Percentiles rank a stretch among this genome's conserved stretches.
Evolutionary conservation across 2,329 filamentous ascomycete genomes (phyloP).

Genomic region (Pestalotiopsis sp.): DNA sequence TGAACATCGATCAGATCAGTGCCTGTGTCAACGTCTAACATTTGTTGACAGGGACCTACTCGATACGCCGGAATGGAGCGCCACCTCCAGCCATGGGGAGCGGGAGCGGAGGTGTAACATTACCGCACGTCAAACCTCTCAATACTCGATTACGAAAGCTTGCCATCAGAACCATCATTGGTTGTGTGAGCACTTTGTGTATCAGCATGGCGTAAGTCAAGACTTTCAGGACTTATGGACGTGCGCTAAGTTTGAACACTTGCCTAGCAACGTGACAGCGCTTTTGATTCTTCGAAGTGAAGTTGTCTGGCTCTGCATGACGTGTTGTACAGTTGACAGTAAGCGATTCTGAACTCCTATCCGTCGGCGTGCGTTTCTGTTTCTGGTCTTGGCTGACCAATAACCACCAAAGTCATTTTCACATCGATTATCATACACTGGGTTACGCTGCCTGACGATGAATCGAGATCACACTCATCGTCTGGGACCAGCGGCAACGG

Average conservation of each 20-base stretch:
- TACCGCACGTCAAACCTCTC: background rate
- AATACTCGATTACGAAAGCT: background rate
- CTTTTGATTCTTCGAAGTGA: background rate
- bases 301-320: background rate
- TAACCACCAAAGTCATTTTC: background rate
- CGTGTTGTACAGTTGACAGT: background rate
- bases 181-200: background rate
- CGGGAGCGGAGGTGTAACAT: background rate
- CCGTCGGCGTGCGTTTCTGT: background rate
- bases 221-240: background rate
- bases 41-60: background rate
- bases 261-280: background rate
- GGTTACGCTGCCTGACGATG: background rate
- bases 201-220: background rate
- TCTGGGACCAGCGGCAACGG: background rate
- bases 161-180: background rate
- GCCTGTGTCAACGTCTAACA: background rate
- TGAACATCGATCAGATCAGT: background rate
- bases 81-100: background rate
- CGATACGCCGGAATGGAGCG: background rate
- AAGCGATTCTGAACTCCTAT: background rate
- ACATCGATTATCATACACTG: background rate
- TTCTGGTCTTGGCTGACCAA: background rate
- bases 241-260: background rate
- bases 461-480: background rate